Evolutionary conservation across 306 rosid genomes (phyloP).

Genomic region (Prunus mira): DNA sequence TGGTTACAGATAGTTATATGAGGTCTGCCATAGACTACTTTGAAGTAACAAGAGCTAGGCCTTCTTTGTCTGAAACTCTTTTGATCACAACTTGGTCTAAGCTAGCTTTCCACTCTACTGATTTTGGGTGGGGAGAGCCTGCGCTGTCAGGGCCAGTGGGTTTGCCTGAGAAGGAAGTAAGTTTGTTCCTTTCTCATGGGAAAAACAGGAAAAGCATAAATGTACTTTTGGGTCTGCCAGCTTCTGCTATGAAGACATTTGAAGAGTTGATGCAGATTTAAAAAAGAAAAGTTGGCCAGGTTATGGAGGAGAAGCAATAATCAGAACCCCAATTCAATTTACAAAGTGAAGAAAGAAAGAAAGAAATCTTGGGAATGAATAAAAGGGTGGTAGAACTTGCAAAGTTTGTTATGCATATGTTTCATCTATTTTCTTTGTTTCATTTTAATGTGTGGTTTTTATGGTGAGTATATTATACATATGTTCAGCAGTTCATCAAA

Average conservation of each 20-base stretch:
- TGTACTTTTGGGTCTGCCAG: slow-evolving; percentile 77
- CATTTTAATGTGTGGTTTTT: background rate
- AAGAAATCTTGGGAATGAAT: slow-evolving; percentile 1
- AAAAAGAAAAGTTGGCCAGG: background rate
- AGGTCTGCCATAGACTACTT: slow-evolving; percentile 80
- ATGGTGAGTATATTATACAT: background rate
- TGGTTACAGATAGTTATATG: slow-evolving; percentile 62
- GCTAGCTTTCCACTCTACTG: slow-evolving; percentile 57
- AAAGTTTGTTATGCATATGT: background rate
- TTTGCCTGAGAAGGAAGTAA: slow-evolving; percentile 67
- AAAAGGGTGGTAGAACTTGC: slow-evolving; percentile 4
- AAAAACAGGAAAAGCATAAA: slow-evolving; percentile 48
- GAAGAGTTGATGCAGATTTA: slow-evolving; percentile 44
- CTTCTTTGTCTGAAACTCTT: slow-evolving; percentile 64
- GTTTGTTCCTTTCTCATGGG: slow-evolving; percentile 58
- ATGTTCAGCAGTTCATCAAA: background rate
- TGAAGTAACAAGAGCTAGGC: slow-evolving; percentile 70
- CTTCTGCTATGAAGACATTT: slow-evolving; percentile 69
- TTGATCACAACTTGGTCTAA: slow-evolving; percentile 79
- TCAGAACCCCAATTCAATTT: background rate
- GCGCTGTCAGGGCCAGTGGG: slow-evolving; percentile 67
- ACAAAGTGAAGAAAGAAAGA: background rate
- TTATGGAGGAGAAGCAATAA: background rate
- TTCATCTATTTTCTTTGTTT: background rate
- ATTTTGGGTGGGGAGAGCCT: slow-evolving; percentile 90